These are phyloP conservation scores for bread wheat (Triticum aestivum) DNA, from an alignment of 176 grass and related monocot genomes.

Conservation along the genomic window IWGSC_CS_RefSeq_v2.1 NC_057802.1:141661550-141662049, in stretches of 20 bases:
- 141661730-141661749: not conserved
- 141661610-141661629: not conserved
- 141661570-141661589: slow-evolving; percentile 11
- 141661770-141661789: not conserved
- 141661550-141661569: not conserved
- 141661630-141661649: slow-evolving; percentile 54
- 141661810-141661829: slow-evolving; percentile 28
- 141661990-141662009: not conserved
- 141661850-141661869: slow-evolving; percentile 41
- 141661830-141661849: slow-evolving; percentile 56
- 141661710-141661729: slow-evolving; percentile 45
- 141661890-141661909: slow-evolving; percentile 63
- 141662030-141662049: not conserved
- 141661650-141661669: slow-evolving; percentile 57
- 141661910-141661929: slow-evolving; percentile 84
- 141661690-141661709: slow-evolving; percentile 50
- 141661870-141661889: slow-evolving; percentile 54
- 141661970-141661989: slow-evolving; percentile 78
- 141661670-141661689: slow-evolving; percentile 59
- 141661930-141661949: slow-evolving; percentile 67
- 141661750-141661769: not conserved
- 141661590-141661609: slow-evolving; percentile 1
- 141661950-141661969: slow-evolving; percentile 90
- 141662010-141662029: not conserved
- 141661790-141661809: not conserved